phyloP scores from a whole-genome alignment of 805 yeast genomes.

The Zygosaccharomyces pseudorouxii region DNA sequence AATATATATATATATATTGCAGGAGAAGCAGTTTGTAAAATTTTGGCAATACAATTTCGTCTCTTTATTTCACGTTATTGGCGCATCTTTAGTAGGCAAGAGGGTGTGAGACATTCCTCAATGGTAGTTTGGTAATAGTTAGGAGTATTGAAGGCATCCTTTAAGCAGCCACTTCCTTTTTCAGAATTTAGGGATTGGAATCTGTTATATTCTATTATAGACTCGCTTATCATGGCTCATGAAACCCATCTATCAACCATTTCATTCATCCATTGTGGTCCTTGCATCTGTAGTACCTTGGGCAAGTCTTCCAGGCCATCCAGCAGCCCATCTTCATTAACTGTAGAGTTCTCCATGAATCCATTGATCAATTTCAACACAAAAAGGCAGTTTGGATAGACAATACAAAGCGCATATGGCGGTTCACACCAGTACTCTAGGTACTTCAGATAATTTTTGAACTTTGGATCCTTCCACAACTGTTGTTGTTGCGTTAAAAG shows the following conservation, averaged over 20 bases:
- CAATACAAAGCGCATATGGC: slow-evolving; percentile 47
- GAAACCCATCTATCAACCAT: slow-evolving; percentile 65
- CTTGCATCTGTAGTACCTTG: slow-evolving; percentile 41
- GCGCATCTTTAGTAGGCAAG: not conserved
- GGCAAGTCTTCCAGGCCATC: slow-evolving; percentile 49
- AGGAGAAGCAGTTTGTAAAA: not conserved
- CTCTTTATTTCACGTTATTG: not conserved
- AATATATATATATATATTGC: no score
- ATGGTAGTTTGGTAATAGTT: no score
- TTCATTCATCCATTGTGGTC: slow-evolving; percentile 51
- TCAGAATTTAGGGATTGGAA: not conserved
- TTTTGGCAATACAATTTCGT: not conserved
- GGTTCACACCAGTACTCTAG: slow-evolving; percentile 82
- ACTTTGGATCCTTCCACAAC: slow-evolving; percentile 59
- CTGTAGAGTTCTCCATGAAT: slow-evolving; percentile 28
- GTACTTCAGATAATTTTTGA: slow-evolving; percentile 71
- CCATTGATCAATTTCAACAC: slow-evolving; percentile 55
- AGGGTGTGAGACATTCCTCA: no score
- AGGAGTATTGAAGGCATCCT: no score
- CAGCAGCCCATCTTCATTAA: slow-evolving; percentile 46
- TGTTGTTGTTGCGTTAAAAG: slow-evolving; percentile 75
- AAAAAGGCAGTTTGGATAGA: slow-evolving; percentile 84
- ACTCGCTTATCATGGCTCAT: not conserved
- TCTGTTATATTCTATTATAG: not conserved
- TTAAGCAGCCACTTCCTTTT: not conserved